Base-by-base conservation (phyloP, 1,139 yeast genomes). In the Zygoascus sp. region DNA sequence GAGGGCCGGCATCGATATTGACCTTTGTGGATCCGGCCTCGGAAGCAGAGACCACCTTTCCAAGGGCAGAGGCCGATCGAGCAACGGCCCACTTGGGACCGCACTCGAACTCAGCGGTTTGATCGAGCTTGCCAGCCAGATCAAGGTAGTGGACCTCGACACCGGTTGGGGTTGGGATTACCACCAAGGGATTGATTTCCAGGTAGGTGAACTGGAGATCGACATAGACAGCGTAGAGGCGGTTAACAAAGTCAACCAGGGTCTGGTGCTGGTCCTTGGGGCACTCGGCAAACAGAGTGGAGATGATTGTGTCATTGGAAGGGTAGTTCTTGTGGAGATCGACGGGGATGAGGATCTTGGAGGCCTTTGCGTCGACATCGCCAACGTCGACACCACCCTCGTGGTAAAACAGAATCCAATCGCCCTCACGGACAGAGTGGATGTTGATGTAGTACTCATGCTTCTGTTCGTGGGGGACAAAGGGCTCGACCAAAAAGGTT, bases 301-400 rank as follows among this genome's bases (percentile, higher is more conserved):
- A 48, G 47, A 58, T 58, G 42, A 71, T 58, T 11, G 59, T 59
- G 37, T 58, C 69, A 51, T 72, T 63, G 41, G 70, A 56, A 32
- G 75, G 76, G 58, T 70, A 71, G 46, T 63, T 64, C 45, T 58
- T 57, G 49, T 64, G 63, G 47, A 72, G 61, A 54, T 70, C 74
- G 37, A 71, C 73, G 20, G 75, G 74, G 48, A 72, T 65, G 52
- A 70, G 58, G 39, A 72, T 56, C 63, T 68, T 68, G 41, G 71
- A 60, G 25, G 75, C 75, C 65, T 71, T 71, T 48, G 75, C 62
- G 51, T 71, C 75, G 38, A 71, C 75, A 50, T 71, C 76, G 44
- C 75, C 75, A 30, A 71, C 76, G 48, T 71, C 76, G 35, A 71
- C 75, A 54, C 75, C 75, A 42, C 75, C 75, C 57, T 72, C 76